Conservation (phyloP, 2,329 filamentous ascomycete species). For the Lecanicillium sp. region DNA sequence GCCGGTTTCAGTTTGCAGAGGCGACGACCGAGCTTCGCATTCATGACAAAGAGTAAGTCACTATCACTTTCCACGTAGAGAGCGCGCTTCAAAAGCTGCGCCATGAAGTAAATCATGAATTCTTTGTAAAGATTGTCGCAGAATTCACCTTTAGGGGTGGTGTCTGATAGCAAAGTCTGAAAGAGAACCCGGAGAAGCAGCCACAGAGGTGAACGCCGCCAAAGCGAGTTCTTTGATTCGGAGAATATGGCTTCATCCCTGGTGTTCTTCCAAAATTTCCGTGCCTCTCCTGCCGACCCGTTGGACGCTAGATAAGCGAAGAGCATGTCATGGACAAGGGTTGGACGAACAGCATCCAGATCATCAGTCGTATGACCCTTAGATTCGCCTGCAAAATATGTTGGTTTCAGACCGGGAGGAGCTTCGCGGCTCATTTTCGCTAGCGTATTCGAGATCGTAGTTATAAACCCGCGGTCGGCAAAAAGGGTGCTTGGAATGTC, state of each 20-base stretch:
- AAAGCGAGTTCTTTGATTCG: background rate
- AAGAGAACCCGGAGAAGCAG: constrained; percentile 42
- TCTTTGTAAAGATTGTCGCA: constrained; percentile 34
- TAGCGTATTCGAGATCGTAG: background rate
- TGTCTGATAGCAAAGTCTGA: constrained; percentile 23
- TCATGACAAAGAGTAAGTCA: constrained; percentile 30
- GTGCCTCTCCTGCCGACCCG: background rate
- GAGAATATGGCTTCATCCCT: background rate
- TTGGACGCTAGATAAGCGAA: background rate
- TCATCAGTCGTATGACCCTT: background rate
- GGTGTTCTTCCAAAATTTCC: constrained; percentile 1
- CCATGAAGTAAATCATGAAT: constrained; percentile 40
- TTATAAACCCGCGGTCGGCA: background rate
- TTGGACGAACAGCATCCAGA: background rate
- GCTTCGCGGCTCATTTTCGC: background rate
- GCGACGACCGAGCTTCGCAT: constrained; percentile 34
- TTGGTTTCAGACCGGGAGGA: background rate
- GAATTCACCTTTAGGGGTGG: background rate
- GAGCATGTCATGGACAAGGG: background rate
- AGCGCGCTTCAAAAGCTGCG: constrained; percentile 22
- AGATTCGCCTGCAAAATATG: too few species aligned
- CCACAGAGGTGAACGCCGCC: constrained; percentile 41
- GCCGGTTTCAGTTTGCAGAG: constrained; percentile 28
- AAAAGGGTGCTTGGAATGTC: background rate
- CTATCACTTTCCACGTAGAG: constrained; percentile 10